phyloP scores from a whole-genome alignment of 2,329 filamentous ascomycete genomes.

The Lachnellula occidentalis region DNA sequence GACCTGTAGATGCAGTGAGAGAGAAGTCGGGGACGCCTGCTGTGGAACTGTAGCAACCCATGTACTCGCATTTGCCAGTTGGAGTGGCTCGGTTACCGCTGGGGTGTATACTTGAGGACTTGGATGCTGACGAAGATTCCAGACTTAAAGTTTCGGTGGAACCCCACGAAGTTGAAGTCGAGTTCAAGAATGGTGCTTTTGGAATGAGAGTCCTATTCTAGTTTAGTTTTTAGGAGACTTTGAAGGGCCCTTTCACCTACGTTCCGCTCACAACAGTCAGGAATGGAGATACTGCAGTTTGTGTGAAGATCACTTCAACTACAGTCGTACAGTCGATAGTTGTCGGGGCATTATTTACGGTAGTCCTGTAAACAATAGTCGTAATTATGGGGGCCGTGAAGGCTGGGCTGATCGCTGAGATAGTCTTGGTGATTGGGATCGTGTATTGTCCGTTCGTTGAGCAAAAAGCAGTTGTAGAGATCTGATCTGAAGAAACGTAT shows the following conservation, averaged over 20 bases:
- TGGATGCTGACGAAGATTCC: too few species aligned
- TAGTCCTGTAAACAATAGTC: conserved; percentile 5
- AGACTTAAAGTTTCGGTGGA: too few species aligned
- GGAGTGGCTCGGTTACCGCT: too few species aligned
- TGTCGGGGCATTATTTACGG: conserved; percentile 4
- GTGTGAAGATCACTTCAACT: conserved; percentile 7
- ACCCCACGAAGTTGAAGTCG: too few species aligned
- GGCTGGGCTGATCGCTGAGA: background rate
- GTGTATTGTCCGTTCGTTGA: conserved; percentile 6
- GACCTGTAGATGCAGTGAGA: conserved; percentile 3
- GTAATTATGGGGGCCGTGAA: conserved; percentile 3
- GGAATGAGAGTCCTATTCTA: background rate
- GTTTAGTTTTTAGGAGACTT: background rate
- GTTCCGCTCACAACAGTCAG: background rate
- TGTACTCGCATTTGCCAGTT: too few species aligned
- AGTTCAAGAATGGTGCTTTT: too few species aligned
- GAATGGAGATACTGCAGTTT: background rate
- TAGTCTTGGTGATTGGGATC: conserved; percentile 3
- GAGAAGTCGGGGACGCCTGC: background rate
- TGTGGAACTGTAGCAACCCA: background rate
- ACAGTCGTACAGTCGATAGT: background rate
- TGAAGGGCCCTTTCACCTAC: background rate
- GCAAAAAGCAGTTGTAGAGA: background rate
- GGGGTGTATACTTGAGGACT: too few species aligned
- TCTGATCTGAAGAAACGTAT: too few species aligned